A percentile compares a stretch with the other conserved stretches of the same genome.
phyloP scores from a whole-genome alignment of 2,329 filamentous ascomycete species.

The Kalaharituber pfeilii region DNA sequence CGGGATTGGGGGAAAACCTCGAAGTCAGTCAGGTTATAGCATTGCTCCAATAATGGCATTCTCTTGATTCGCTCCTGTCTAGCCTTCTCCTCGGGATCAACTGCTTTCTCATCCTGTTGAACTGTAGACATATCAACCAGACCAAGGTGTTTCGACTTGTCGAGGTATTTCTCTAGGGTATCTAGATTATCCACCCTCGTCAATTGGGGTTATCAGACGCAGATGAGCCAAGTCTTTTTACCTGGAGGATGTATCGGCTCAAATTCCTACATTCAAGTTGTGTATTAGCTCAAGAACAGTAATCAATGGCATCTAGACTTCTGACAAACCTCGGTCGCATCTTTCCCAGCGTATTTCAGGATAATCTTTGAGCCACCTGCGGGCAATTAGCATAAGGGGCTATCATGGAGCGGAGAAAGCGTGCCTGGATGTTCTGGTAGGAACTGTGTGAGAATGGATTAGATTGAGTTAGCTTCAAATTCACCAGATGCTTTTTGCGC shows the following conservation, averaged over 20 bases:
- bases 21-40: conserved; percentile 90
- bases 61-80: conserved; percentile 54
- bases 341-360: conserved; percentile 88
- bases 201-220: conserved; percentile 56
- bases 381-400: background rate
- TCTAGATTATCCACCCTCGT: no score
- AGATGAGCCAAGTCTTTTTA: no score
- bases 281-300: no score
- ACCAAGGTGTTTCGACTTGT: conserved; percentile 73
- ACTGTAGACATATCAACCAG: conserved; percentile 75
- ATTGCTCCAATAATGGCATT: conserved; percentile 70
- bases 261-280: conserved; percentile 44
- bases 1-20: conserved; percentile 33
- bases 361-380: conserved; percentile 74
- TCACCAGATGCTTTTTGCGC: no score
- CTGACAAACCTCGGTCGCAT: conserved; percentile 60
- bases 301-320: no score
- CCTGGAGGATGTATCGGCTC: conserved; percentile 75
- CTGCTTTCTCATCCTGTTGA: conserved; percentile 44
- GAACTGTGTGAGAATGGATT: conserved; percentile 16
- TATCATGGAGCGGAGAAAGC: background rate
- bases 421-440: conserved; percentile 48
- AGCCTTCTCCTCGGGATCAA: conserved; percentile 53
- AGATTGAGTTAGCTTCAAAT: conserved; percentile 51
- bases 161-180: conserved; percentile 48